phyloP scores from a whole-genome alignment of 495 filamentous ascomycete species.

The Amniculicola lignicola region DNA sequence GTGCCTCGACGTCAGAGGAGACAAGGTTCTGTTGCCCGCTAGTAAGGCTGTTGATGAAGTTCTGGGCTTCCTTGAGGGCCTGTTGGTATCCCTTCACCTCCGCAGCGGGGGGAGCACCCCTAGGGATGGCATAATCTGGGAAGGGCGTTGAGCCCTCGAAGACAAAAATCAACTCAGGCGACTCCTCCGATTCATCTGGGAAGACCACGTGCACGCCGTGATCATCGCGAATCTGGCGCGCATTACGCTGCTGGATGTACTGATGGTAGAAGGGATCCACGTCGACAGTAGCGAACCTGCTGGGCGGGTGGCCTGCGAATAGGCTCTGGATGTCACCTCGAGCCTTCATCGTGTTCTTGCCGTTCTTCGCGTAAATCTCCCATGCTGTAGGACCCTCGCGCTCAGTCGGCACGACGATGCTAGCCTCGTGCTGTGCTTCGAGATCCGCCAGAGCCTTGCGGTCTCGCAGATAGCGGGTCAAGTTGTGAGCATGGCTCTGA shows the following conservation, averaged over 20 bases:
- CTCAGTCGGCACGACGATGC: conserved; percentile 70
- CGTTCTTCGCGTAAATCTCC: conserved; percentile 81
- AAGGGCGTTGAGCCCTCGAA: conserved; percentile 67
- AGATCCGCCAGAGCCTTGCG: conserved; percentile 73
- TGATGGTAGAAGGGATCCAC: conserved; percentile 87
- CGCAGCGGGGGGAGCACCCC: conserved; percentile 54
- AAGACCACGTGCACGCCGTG: conserved; percentile 78
- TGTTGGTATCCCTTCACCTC: conserved; percentile 66
- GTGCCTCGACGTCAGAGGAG: conserved; percentile 62
- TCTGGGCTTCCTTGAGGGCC: conserved; percentile 66
- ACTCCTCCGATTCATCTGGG: conserved; percentile 59
- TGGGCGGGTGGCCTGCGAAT: conserved; percentile 74
- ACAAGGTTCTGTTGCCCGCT: conserved; percentile 68
- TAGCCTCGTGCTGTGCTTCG: conserved; percentile 71
- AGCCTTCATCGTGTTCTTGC: conserved; percentile 76
- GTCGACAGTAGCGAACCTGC: conserved; percentile 62
- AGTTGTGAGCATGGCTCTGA: conserved; percentile 71
- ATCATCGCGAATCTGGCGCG: conserved; percentile 62
- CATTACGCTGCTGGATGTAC: conserved; percentile 63
- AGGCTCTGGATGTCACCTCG: conserved; percentile 77
- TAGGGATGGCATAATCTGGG: conserved; percentile 64
- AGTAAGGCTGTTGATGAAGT: conserved; percentile 66
- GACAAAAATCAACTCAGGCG: conserved; percentile 71
- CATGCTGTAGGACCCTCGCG: conserved; percentile 65
- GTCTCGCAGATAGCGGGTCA: conserved; percentile 79